phyloP scores from a whole-genome alignment of 2,329 filamentous ascomycete species.

The Colletotrichum trifolii region DNA sequence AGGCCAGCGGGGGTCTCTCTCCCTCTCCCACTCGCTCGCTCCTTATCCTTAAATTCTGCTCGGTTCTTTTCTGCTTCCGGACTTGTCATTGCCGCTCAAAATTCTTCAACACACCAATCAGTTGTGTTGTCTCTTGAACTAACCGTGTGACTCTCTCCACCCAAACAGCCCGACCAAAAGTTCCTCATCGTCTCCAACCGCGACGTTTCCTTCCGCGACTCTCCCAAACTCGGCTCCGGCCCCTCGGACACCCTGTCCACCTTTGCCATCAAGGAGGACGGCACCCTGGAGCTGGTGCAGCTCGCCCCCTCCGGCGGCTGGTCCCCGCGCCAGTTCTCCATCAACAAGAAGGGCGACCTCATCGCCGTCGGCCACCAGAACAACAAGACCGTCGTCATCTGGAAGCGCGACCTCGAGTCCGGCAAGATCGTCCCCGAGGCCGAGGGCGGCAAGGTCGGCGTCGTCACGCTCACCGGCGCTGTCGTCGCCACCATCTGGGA shows the following conservation, averaged over 20 bases:
- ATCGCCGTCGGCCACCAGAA: conserved; percentile 36
- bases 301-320: conserved; percentile 36
- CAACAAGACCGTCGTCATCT: conserved; percentile 36
- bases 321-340: conserved; percentile 37
- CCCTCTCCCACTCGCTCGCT: background rate
- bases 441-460: conserved; percentile 38
- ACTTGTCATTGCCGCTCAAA: conserved; percentile 2
- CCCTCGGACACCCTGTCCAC: conserved; percentile 37
- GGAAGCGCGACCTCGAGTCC: conserved; percentile 35
- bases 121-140: background rate
- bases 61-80: conserved; percentile 13
- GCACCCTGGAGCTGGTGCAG: conserved; percentile 36
- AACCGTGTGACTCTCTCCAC: background rate
- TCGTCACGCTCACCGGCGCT: conserved; percentile 34
- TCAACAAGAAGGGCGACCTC: conserved; percentile 36
- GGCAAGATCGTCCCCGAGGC: conserved; percentile 37
- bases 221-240: conserved; percentile 34
- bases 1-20: background rate
- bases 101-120: background rate
- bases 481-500: conserved; percentile 38
- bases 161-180: conserved; percentile 23
- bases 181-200: conserved; percentile 36
- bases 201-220: conserved; percentile 35
- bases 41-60: background rate
- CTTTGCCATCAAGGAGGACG: conserved; percentile 36